Base-by-base conservation (phyloP, 2,329 filamentous ascomycete species). In the Aureobasidium uvarum region DNA sequence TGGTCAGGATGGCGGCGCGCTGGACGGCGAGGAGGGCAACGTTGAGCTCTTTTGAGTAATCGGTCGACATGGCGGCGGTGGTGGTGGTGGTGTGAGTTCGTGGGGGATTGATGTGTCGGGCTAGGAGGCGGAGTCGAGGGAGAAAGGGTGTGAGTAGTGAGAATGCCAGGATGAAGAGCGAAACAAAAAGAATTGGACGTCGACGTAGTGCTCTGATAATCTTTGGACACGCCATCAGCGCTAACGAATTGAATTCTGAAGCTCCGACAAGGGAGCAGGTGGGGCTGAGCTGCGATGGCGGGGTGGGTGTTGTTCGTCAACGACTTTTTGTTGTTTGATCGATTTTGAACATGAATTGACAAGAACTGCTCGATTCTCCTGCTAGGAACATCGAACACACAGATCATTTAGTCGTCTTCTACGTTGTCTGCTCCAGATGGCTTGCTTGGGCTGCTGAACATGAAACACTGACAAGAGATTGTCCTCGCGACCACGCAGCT, bases 1-100 rank as follows among this genome's bases (percentile, higher is more conserved):
- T 89, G 60, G 90, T 92, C 66, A 92, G 84, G 69, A 92, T 81
- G 25, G 86, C 81, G 31, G 90, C 93, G 69, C 93, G 87, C 80
- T 96, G 92, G 66, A 96, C 93, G 68, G 93, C 92, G 50, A 96
- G 86, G 76, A 94, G 88, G 68, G 93, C 93, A 64, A 96, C 85
- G 73, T 89, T 83, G 71, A 95, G 86, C 81, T 97, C 93, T 69
- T 88, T 86, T 66, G 85, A 81, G 82, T 95, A 96, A 55, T 80
- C 75, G 75, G 81, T 79, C 18, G 60, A 63, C 51, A 71, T 74
- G 74, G 78, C 77, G 70, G 71, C 75, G 38, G 64, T 68, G 54
- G 69, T 60, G 38, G 64, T 68, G 54, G 69, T 60, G 67, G 66
- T 48, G 50, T 67, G 45, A 41, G 63, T 56, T 64, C 65, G 64